phyloP scores from a whole-genome alignment of 140 eudicot genomes.

The Stevia rebaudiana region DNA sequence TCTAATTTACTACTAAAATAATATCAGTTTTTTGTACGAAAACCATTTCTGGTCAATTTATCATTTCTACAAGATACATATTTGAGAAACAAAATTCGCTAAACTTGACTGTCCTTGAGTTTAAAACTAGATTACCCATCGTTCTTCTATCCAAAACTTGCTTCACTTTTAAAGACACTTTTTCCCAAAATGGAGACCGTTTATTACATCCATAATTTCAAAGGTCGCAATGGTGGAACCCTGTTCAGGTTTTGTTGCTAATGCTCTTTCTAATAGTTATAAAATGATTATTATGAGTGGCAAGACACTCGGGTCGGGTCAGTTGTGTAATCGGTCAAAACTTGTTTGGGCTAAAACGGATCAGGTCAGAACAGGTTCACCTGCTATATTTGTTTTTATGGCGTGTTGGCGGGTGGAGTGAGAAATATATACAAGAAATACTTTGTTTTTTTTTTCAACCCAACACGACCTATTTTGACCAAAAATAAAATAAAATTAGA shows the following conservation, averaged over 20 bases:
- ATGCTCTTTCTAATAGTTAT: not conserved
- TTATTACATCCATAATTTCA: constrained; percentile 91
- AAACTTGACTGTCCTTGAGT: constrained; percentile 38
- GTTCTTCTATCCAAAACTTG: constrained; percentile 92
- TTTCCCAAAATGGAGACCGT: constrained; percentile 90
- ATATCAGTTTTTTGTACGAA: not conserved
- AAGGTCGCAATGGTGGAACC: constrained; percentile 82
- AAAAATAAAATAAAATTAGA: not conserved
- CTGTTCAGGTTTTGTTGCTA: constrained; percentile 70
- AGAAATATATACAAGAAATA: too few species aligned
- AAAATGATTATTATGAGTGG: not conserved
- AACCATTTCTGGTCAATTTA: not conserved
- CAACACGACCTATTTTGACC: not conserved
- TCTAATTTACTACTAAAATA: not conserved
- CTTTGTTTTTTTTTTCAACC: not conserved
- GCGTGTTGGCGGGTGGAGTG: not conserved
- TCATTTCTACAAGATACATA: too few species aligned
- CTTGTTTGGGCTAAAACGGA: too few species aligned
- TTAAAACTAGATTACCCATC: constrained; percentile 68
- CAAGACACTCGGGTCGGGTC: not conserved
- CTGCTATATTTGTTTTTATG: not conserved
- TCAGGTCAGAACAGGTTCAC: not conserved
- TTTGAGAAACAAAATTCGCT: constrained; percentile 3
- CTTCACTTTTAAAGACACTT: constrained; percentile 58
- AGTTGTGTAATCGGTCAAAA: not conserved